Evolutionary conservation across 257 asterid species (phyloP), one percentile per base, ranked within the genome.

Genomic region (Salvia rosmarinus): DNA sequence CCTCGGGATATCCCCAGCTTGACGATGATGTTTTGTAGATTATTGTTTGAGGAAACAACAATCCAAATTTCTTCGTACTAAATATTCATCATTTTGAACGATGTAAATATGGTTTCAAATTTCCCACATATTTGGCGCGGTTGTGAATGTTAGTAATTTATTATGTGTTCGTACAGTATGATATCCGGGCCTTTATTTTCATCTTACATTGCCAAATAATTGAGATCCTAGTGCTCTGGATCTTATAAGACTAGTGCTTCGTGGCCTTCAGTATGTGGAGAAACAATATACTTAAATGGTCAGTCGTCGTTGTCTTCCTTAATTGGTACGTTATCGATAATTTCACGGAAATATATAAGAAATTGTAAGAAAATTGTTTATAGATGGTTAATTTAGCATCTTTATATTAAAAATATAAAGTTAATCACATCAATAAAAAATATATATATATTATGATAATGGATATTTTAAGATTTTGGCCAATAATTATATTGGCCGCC

Each of bases 1-100:
- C 83, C 67, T 88, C 93, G 0, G 56, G 79, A 14, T 91, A 88
- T 75, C 87, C 89, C 52, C 96, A 87, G 69, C 84, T 62, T 61
- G 98, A 91, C 5, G 99, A 91, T 46, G 98, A 88, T 64, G 70
- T 88, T 49, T 76, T 90, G 67, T 92, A 75, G 84, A 83, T 37
- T 30, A 9, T 11, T 35, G 6, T 44, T 20, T 35, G 10, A n/a
- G 21, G 8, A 35, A 44, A 9, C 13, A 39, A 25, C n/a, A 13
- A 3, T 32, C 11, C 2, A 62, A 28, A 58, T 17, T 63, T 14
- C 30, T 47, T 9, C 13, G 23, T 35, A 1, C 25, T 30, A 62
- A 34, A 63, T 39, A 39, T 39, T 49, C 20, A 16, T 56, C 56
- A 2, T 70, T 54, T 69, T 20, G 9, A 57, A 30, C 55, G 11